phyloP scores from a whole-genome alignment of 805 yeast genomes.

The Maudiozyma pseudohumilis region DNA sequence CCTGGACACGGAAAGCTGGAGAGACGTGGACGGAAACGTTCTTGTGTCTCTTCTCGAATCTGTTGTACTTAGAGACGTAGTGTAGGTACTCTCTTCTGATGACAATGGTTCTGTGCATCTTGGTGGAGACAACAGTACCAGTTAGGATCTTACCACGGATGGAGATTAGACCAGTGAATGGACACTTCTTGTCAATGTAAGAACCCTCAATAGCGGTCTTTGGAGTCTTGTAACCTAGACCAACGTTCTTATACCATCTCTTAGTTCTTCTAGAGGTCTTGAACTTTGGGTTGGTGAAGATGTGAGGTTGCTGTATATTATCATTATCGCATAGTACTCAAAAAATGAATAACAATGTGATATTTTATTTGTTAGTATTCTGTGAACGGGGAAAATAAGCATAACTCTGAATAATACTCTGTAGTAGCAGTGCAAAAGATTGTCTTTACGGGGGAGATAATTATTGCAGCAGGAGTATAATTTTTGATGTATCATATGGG shows the following conservation, averaged over 20 bases:
- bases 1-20: conserved; percentile 99
- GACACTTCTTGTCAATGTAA: conserved; percentile 99
- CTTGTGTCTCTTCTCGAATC: conserved; percentile 99
- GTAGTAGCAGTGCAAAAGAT: too few relatives aligned
- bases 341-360: not conserved
- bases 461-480: too few relatives aligned
- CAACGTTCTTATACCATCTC: conserved; percentile 99
- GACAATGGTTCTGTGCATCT: conserved; percentile 99
- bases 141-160: conserved; percentile 99
- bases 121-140: conserved; percentile 99
- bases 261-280: conserved; percentile 97
- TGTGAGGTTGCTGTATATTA: conserved; percentile 87
- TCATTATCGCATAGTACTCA: not conserved
- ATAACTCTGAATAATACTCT: too few relatives aligned
- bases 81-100: conserved; percentile 99
- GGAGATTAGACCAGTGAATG: conserved; percentile 92
- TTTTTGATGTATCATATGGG: too few relatives aligned
- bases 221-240: conserved; percentile 99
- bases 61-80: conserved; percentile 99
- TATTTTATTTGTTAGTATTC: not conserved
- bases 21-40: conserved; percentile 99
- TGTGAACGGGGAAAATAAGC: not conserved
- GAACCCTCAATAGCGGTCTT: conserved; percentile 95
- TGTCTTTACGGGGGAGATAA: too few relatives aligned
- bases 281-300: conserved; percentile 99